Base-by-base conservation (phyloP, 2,329 filamentous ascomycete genomes). In the Aureobasidium mangrovei region DNA sequence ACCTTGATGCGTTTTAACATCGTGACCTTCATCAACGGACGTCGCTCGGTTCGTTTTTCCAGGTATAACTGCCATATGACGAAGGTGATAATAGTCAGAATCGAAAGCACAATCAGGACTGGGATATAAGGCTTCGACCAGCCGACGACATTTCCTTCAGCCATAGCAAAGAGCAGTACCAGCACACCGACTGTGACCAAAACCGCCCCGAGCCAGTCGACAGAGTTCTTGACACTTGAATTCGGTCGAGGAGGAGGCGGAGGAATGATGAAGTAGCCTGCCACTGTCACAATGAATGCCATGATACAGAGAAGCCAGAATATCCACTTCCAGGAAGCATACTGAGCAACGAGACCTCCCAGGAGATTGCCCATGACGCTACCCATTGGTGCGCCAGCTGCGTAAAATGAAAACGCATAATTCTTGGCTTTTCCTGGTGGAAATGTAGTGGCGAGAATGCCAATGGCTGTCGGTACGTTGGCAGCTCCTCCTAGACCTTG, bases 401-500 rank as follows among this genome's bases (percentile, higher is more conserved):
- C 59, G 58, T 84, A 86, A 26, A 77, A 74, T 36, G 79, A 80
- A 60, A 88, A 86, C 1, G 83, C 83, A 63, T 85, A 85, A 61
- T 85, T 86, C 68, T 86, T 86, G 3, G 82, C 79, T 59, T 80
- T 82, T 0, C 84, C 82, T 0, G 83, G 82, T 1, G 79, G 78
- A 53, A 87, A 87, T 0, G 81, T 85, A 1, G 79, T 78, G 0
- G 83, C 83, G 2, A 88, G 66, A 38, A 87, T 86, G 0, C 84
- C 84, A 62, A 88, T 80, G 0, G 84, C 84, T 0, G 83, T 86
- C 0, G 84, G 84, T 0, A 86, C 81, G 62, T 85, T 86, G 12
- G 83, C 82, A 1, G 84, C 84, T 28, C 81, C 81, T 2, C 83
- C 83, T 69, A 88, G 65, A 1, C 84, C 84, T 59, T 86, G 83